Evolutionary conservation across 176 grass and related monocot species (phyloP).

Genomic region (Triticum timopheevii): DNA sequence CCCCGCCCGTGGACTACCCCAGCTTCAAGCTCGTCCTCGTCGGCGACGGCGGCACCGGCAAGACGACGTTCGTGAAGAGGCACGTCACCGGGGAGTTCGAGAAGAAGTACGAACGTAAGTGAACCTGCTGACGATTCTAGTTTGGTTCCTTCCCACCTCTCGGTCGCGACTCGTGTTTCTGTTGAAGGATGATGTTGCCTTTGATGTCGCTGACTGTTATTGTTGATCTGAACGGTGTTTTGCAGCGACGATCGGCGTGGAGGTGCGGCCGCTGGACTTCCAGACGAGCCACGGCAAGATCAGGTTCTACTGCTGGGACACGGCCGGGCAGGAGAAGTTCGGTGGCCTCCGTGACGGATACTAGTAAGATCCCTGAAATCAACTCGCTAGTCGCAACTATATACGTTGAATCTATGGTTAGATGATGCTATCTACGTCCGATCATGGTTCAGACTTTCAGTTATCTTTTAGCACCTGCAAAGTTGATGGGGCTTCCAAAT

Average conservation of each 20-base stretch:
- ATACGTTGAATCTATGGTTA: background rate
- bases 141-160: background rate
- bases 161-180: background rate
- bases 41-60: constrained; percentile 81
- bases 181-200: background rate
- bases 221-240: background rate
- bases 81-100: constrained; percentile 79
- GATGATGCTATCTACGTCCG: background rate
- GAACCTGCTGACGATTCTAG: background rate
- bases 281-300: constrained; percentile 55
- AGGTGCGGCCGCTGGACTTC: constrained; percentile 71
- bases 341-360: constrained; percentile 77
- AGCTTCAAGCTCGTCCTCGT: constrained; percentile 77
- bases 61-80: constrained; percentile 89
- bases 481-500: background rate
- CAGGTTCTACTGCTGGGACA: constrained; percentile 74
- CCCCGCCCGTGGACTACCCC: constrained; percentile 38
- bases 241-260: constrained; percentile 78
- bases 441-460: background rate
- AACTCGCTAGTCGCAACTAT: background rate
- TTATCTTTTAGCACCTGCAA: background rate
- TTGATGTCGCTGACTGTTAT: background rate
- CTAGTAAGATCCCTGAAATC: constrained; percentile 52
- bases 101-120: constrained; percentile 72
- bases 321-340: constrained; percentile 77